These are phyloP conservation scores for Polysphondylium violaceum DNA, from an alignment of 78 protist species.

Conservation along the genomic window DNA sequence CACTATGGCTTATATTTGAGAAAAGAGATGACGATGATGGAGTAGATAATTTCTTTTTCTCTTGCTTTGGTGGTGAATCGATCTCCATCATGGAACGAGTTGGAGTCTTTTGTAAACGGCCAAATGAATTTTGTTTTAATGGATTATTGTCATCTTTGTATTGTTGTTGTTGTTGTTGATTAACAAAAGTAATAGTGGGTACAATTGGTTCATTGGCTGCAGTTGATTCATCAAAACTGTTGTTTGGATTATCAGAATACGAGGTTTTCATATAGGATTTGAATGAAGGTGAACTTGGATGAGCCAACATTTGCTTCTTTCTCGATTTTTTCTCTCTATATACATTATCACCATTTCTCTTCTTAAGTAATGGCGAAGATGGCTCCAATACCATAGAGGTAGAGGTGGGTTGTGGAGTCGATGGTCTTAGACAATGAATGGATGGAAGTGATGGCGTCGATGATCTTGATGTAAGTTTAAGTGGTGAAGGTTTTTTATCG, in stretches of 20 bases:
- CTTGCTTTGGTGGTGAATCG: neutral
- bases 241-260: too few relatives aligned
- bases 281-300: conserved; percentile 7
- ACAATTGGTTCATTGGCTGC: neutral
- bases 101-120: neutral
- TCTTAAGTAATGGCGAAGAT: neutral
- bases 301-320: conserved; percentile 25
- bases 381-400: neutral
- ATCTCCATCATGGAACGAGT: neutral
- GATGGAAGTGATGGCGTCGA: neutral
- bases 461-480: neutral
- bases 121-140: neutral
- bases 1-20: neutral
- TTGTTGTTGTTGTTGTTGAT: neutral
- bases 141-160: conserved; percentile 1
- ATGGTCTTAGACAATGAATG: neutral
- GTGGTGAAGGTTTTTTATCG: neutral
- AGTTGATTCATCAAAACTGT: neutral
- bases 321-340: conserved; percentile 16
- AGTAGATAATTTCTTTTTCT: neutral
- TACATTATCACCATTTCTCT: neutral
- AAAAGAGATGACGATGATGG: neutral
- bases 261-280: neutral
- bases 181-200: too few relatives aligned
- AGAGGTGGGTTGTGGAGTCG: neutral